phyloP scores from a whole-genome alignment of 352 stramenopile species.

The Pythium monospermum region DNA sequence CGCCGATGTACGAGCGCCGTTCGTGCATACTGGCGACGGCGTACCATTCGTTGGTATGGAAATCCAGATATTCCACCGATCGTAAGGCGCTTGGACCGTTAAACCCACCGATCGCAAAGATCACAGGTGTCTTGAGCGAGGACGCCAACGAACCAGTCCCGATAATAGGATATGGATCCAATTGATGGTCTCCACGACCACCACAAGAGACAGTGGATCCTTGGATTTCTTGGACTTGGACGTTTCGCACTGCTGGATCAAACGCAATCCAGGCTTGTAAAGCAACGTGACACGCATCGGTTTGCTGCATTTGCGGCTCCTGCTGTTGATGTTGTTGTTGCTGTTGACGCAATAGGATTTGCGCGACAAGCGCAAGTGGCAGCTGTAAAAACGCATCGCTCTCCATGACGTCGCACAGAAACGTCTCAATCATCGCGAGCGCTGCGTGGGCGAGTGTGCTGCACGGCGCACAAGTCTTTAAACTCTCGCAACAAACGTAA shows the following conservation, averaged over 20 bases:
- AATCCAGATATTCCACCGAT: conserved; percentile 64
- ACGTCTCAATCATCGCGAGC: conserved; percentile 58
- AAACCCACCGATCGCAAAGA: conserved; percentile 69
- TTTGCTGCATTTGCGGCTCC: too few species aligned
- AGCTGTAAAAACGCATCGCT: conserved; percentile 59
- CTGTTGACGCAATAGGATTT: conserved; percentile 42
- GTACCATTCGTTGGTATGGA: conserved; percentile 55
- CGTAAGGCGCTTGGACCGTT: conserved; percentile 52
- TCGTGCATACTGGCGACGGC: conserved; percentile 42
- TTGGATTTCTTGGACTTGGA: conserved; percentile 22
- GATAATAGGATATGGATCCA: too few species aligned
- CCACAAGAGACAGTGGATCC: conserved; percentile 1
- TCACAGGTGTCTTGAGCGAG: conserved; percentile 33
- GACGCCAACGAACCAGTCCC: too few species aligned
- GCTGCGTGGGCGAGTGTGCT: conserved; percentile 48
- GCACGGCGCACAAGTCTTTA: conserved; percentile 47
- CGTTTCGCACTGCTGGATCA: conserved; percentile 32
- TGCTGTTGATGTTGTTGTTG: too few species aligned
- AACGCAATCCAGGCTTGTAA: conserved; percentile 49
- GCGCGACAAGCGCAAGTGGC: conserved; percentile 30
- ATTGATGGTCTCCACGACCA: too few species aligned
- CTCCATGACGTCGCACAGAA: conserved; percentile 45
- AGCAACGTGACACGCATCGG: conserved; percentile 26
- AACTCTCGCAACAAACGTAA: conserved; percentile 54
- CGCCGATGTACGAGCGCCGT: conserved; percentile 57